phyloP scores from a whole-genome alignment of 225 moss, liverwort and hornwort species.

The Polytrichum commune region DNA sequence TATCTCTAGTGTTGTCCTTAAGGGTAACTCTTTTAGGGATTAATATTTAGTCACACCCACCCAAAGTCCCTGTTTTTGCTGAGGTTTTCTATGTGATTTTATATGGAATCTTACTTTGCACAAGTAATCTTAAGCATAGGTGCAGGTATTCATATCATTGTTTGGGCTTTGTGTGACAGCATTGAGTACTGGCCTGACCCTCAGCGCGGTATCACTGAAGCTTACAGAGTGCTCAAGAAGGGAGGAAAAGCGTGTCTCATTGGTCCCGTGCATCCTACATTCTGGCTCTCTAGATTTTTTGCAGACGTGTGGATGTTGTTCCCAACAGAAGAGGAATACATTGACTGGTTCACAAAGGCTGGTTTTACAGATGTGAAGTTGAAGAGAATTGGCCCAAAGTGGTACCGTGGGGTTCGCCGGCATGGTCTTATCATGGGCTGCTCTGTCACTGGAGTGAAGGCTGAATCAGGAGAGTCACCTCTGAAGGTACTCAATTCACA shows the following conservation, averaged over 20 bases:
- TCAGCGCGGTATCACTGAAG: slow-evolving; percentile 87
- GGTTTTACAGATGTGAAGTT: slow-evolving; percentile 91
- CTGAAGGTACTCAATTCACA: slow-evolving; percentile 12
- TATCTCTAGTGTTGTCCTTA: too few relatives aligned
- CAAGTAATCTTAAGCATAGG: neutral
- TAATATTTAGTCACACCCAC: too few relatives aligned
- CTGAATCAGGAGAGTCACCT: slow-evolving; percentile 80
- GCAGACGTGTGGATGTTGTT: slow-evolving; percentile 99
- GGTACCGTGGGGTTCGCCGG: slow-evolving; percentile 96
- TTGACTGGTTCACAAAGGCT: slow-evolving; percentile 95
- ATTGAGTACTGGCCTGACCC: slow-evolving; percentile 99
- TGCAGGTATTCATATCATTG: neutral
- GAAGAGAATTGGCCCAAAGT: slow-evolving; percentile 95
- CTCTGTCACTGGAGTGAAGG: slow-evolving; percentile 87
- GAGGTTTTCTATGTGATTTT: too few relatives aligned
- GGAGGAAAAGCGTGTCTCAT: slow-evolving; percentile 97
- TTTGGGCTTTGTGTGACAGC: slow-evolving; percentile 38
- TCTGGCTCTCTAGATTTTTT: slow-evolving; percentile 89
- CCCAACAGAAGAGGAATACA: slow-evolving; percentile 89
- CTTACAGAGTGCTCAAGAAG: slow-evolving; percentile 89
- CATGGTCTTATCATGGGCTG: slow-evolving; percentile 99
- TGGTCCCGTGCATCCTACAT: slow-evolving; percentile 91
- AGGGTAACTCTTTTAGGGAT: too few relatives aligned
- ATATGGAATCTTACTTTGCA: too few relatives aligned
- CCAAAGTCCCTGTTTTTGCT: too few relatives aligned